phyloP scores from a whole-genome alignment of 1,139 yeast genomes.

The Lodderomyces orthopsilosis region DNA sequence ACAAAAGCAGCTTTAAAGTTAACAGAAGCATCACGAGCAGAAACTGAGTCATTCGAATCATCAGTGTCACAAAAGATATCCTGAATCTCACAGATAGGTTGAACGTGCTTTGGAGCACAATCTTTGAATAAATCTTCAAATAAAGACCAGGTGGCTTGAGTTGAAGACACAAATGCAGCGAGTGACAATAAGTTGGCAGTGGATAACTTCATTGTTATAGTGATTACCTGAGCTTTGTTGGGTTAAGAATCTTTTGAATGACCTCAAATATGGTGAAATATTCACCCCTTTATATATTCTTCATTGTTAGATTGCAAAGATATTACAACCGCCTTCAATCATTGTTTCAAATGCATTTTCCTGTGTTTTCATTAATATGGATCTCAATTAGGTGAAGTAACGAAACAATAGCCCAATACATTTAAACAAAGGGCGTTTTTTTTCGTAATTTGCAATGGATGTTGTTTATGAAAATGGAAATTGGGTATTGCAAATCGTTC shows the following conservation, averaged over 20 bases:
- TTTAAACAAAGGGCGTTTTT: background rate
- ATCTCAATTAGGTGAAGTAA: no score
- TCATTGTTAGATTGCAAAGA: background rate
- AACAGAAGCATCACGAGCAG: constrained; percentile 1
- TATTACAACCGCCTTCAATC: background rate
- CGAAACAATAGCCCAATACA: background rate
- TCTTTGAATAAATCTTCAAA: constrained; percentile 7
- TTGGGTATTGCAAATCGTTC: no score
- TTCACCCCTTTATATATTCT: constrained; percentile 1
- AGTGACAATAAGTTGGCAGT: constrained; percentile 9
- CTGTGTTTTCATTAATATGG: no score
- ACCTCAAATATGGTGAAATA: background rate
- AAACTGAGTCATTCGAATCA: constrained; percentile 2
- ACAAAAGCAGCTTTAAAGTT: constrained; percentile 12
- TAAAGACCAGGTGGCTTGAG: constrained; percentile 9
- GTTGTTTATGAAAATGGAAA: no score
- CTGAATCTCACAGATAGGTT: constrained; percentile 6
- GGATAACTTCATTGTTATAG: constrained; percentile 8
- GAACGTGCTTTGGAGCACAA: constrained; percentile 5
- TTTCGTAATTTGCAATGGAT: background rate
- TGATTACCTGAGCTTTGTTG: background rate
- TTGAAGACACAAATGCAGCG: constrained; percentile 8
- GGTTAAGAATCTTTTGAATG: no score
- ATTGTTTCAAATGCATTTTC: no score
- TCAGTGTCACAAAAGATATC: constrained; percentile 3